A percentile compares a stretch with the other conserved stretches of the same genome.
Evolutionary conservation across 192 early-diverging fungal species (phyloP).

Genomic region (Diversispora eburnea): DNA sequence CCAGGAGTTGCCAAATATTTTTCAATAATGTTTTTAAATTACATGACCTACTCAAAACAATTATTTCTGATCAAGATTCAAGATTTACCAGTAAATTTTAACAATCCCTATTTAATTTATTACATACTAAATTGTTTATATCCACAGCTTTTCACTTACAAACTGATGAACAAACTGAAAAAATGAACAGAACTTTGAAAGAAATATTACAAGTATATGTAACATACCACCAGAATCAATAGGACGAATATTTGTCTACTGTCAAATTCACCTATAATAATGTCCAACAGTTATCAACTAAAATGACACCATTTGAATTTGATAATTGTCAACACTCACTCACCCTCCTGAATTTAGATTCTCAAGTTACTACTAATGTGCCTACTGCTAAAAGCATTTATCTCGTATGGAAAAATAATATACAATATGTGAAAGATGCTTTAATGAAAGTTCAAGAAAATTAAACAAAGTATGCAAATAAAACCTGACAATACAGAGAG

Average conservation of each 20-base stretch:
- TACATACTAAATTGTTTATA: conserved; percentile 37
- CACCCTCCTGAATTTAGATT: neutral
- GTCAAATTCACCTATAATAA: conserved; percentile 57
- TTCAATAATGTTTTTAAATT: no score
- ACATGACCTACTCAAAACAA: no score
- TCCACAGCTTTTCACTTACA: conserved; percentile 34
- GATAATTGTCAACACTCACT: neutral
- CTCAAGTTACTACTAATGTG: neutral
- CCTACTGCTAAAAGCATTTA: neutral
- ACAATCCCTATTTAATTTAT: conserved; percentile 26
- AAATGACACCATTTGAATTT: neutral
- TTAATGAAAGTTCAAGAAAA: no score
- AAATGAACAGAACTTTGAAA: conserved; percentile 25
- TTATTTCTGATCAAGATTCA: conserved; percentile 46
- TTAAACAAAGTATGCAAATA: conserved; percentile 22
- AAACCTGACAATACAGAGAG: neutral
- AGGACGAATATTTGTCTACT: conserved; percentile 37
- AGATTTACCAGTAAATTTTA: conserved; percentile 45
- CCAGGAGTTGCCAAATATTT: no score
- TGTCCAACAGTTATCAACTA: conserved; percentile 14
- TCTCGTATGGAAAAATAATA: neutral
- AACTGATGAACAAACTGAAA: conserved; percentile 34
- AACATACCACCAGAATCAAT: conserved; percentile 40
- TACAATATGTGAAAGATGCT: neutral
- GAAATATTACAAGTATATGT: conserved; percentile 33